These are phyloP conservation scores for Rhynchosporium secalis DNA, from an alignment of 2,329 filamentous ascomycete genomes.

Conservation along the genomic window DNA sequence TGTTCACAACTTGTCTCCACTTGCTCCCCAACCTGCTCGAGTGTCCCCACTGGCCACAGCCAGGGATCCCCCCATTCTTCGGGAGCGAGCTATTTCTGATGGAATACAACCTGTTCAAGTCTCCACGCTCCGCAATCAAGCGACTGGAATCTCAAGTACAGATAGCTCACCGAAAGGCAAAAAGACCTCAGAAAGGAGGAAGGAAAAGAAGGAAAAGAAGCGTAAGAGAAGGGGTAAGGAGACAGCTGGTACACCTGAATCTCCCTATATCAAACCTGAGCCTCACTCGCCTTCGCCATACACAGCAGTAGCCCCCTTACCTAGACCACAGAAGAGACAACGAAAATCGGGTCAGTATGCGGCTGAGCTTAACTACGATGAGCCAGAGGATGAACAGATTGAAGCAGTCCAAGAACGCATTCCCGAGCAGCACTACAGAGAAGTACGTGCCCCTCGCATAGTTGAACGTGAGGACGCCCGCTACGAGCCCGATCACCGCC, in stretches of 20 bases:
- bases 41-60: conserved; percentile 58
- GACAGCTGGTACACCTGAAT: conserved; percentile 45
- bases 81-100: conserved; percentile 32
- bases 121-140: conserved; percentile 53
- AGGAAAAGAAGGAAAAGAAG: conserved; percentile 54
- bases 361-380: conserved; percentile 46
- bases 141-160: conserved; percentile 52
- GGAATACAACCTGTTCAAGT: conserved; percentile 52
- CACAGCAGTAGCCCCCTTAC: conserved; percentile 49
- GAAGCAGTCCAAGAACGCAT: conserved; percentile 25
- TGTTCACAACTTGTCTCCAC: conserved; percentile 70
- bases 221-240: conserved; percentile 51
- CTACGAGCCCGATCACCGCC: conserved; percentile 32
- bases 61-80: conserved; percentile 39
- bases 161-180: conserved; percentile 60
- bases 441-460: conserved; percentile 24
- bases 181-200: conserved; percentile 50
- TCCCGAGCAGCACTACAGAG: conserved; percentile 27
- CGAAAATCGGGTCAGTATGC: conserved; percentile 49
- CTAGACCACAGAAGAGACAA: conserved; percentile 58
- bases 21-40: conserved; percentile 75
- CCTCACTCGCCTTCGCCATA: conserved; percentile 64
- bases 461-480: conserved; percentile 33
- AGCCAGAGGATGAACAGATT: conserved; percentile 47
- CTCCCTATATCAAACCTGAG: conserved; percentile 63